Percentiles rank a stretch among this genome's conserved stretches.
Evolutionary conservation across 2,329 filamentous ascomycete species (phyloP).

Genomic region (Dendrostoma leiphaemia): DNA sequence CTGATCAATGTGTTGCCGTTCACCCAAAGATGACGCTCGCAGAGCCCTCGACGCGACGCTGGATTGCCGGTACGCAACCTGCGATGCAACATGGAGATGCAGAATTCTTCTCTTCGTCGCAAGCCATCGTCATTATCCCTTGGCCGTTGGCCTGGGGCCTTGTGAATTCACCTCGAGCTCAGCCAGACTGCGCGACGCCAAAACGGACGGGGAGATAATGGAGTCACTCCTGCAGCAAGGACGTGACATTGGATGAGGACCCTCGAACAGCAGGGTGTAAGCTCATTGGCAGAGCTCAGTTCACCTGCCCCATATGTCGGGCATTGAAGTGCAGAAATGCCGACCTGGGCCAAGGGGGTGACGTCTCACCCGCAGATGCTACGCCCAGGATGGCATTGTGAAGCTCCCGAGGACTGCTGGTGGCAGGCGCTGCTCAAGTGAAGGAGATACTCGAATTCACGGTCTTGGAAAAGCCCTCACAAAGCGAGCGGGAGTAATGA

Average conservation of each 20-base stretch:
- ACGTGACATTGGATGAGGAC: background rate
- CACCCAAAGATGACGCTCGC: no score
- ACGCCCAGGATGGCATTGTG: no score
- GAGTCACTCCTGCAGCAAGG: conserved; percentile 4
- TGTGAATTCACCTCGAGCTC: background rate
- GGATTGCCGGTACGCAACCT: no score
- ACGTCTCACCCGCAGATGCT: background rate
- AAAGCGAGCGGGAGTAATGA: no score
- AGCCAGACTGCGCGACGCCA: background rate
- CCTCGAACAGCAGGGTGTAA: background rate
- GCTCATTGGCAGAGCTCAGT: background rate
- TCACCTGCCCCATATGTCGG: conserved; percentile 13
- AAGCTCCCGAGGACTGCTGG: no score
- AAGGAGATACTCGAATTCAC: no score
- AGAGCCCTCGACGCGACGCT: no score
- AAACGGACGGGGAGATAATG: background rate
- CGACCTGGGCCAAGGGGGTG: conserved; percentile 1
- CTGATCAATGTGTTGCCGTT: no score
- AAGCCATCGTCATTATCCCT: background rate
- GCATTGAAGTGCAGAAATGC: conserved; percentile 1
- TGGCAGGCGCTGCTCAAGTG: no score
- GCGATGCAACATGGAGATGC: no score
- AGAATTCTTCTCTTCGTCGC: background rate
- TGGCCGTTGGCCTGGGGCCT: background rate
- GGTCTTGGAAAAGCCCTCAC: no score